These are phyloP conservation scores for Phyllostachys edulis DNA, from an alignment of 176 grass and related monocot species.

Conservation along the genomic window DNA sequence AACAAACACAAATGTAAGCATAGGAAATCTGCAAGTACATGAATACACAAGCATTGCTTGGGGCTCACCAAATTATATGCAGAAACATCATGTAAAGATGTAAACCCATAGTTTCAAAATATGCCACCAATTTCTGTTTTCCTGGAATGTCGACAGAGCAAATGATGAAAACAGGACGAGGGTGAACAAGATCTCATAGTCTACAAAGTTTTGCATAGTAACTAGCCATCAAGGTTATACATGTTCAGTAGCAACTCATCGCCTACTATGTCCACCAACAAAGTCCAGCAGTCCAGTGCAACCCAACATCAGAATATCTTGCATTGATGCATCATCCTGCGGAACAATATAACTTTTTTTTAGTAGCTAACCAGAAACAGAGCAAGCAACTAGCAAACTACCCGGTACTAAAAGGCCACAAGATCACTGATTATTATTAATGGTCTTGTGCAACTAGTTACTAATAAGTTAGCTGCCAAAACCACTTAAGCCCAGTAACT, in stretches of 20 bases:
- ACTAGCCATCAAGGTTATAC: slow-evolving; percentile 46
- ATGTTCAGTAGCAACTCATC: slow-evolving; percentile 36
- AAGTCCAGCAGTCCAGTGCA: slow-evolving; percentile 16
- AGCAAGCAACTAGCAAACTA: not conserved
- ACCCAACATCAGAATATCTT: not conserved
- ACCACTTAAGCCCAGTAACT: not conserved
- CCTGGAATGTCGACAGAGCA: slow-evolving; percentile 44
- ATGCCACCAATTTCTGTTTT: slow-evolving; percentile 36
- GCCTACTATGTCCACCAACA: slow-evolving; percentile 27
- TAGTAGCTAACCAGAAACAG: not conserved
- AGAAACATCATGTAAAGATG: slow-evolving; percentile 44
- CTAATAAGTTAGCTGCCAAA: not conserved
- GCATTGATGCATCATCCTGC: slow-evolving; percentile 12
- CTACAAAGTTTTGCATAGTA: slow-evolving; percentile 30
- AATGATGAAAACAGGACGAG: slow-evolving; percentile 31
- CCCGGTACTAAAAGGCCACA: not conserved
- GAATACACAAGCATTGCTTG: slow-evolving; percentile 38
- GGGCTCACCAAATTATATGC: slow-evolving; percentile 49
- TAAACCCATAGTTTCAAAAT: slow-evolving; percentile 46
- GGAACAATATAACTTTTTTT: not conserved
- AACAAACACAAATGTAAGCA: slow-evolving; percentile 31
- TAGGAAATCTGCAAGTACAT: slow-evolving; percentile 13
- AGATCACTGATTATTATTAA: not conserved
- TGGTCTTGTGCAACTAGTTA: not conserved
- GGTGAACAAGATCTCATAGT: not conserved